Percentiles rank a stretch among this genome's conserved stretches.
phyloP scores from a whole-genome alignment of 306 rosid species.

The Fragaria nilgerrensis region DNA sequence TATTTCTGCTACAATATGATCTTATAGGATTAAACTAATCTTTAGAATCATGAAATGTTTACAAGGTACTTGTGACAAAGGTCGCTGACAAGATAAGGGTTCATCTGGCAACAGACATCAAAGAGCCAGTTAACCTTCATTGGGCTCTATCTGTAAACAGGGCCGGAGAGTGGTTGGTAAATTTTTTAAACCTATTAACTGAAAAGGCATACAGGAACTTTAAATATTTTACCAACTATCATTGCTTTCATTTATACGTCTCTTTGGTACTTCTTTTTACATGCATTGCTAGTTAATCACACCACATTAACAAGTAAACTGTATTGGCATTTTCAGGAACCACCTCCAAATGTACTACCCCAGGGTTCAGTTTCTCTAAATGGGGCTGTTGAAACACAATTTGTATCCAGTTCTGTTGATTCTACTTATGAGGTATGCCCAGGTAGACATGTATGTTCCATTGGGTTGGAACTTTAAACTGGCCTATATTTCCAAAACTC shows the following conservation, averaged over 20 bases:
- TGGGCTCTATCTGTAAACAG: constrained; percentile 80
- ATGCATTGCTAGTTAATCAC: constrained; percentile 12
- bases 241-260: constrained; percentile 10
- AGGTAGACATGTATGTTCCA: constrained; percentile 22
- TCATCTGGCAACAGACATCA: constrained; percentile 74
- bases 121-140: constrained; percentile 66
- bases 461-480: constrained; percentile 26
- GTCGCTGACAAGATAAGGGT: constrained; percentile 64
- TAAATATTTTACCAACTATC: constrained; percentile 22
- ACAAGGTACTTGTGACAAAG: constrained; percentile 75
- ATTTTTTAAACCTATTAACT: constrained; percentile 30
- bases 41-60: constrained; percentile 26
- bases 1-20: constrained; percentile 12
- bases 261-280: constrained; percentile 4
- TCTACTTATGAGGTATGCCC: constrained; percentile 53
- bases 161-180: constrained; percentile 93
- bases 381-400: constrained; percentile 65
- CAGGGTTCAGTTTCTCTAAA: constrained; percentile 60
- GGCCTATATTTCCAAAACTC: constrained; percentile 14
- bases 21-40: constrained; percentile 26
- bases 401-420: constrained; percentile 41
- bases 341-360: constrained; percentile 67
- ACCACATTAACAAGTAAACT: constrained; percentile 12
- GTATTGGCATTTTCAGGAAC: constrained; percentile 59
- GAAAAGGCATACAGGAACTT: constrained; percentile 14